phyloP scores from a whole-genome alignment of 2,329 filamentous ascomycete species.

The Aspergillus calidoustus region DNA sequence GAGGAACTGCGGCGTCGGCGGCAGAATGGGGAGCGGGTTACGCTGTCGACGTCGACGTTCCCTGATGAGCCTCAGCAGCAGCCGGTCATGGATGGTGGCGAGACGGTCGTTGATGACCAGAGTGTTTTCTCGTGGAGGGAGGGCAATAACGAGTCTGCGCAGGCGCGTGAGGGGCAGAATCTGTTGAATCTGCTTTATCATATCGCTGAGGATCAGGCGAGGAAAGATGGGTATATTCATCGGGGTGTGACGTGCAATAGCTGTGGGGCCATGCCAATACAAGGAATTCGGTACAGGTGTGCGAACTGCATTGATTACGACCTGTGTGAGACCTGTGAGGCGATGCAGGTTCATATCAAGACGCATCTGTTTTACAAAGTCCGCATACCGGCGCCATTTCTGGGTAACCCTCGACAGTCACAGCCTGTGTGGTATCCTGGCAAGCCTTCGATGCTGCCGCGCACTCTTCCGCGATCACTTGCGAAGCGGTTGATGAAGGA shows the following conservation, averaged over 20 bases:
- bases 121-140: conserved; percentile 52
- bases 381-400: conserved; percentile 81
- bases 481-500: conserved; percentile 71
- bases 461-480: conserved; percentile 68
- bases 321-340: conserved; percentile 90
- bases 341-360: conserved; percentile 72
- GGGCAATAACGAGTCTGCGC: conserved; percentile 46
- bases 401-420: conserved; percentile 76
- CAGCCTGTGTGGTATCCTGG: conserved; percentile 88
- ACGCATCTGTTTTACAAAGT: conserved; percentile 98
- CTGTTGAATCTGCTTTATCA: conserved; percentile 85
- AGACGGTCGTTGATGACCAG: conserved; percentile 47
- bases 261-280: conserved; percentile 85
- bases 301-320: conserved; percentile 96
- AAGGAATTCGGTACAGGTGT: conserved; percentile 90
- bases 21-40: conserved; percentile 45
- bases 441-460: conserved; percentile 73
- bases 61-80: conserved; percentile 32
- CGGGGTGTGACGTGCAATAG: conserved; percentile 90
- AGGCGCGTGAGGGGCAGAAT: conserved; percentile 68
- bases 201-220: conserved; percentile 91
- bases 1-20: conserved; percentile 44
- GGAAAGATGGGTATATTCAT: conserved; percentile 86
- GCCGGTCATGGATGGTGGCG: conserved; percentile 37
- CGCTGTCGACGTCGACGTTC: conserved; percentile 39